phyloP scores from a whole-genome alignment of 2,329 filamentous ascomycete genomes.

The Claviceps sp. region DNA sequence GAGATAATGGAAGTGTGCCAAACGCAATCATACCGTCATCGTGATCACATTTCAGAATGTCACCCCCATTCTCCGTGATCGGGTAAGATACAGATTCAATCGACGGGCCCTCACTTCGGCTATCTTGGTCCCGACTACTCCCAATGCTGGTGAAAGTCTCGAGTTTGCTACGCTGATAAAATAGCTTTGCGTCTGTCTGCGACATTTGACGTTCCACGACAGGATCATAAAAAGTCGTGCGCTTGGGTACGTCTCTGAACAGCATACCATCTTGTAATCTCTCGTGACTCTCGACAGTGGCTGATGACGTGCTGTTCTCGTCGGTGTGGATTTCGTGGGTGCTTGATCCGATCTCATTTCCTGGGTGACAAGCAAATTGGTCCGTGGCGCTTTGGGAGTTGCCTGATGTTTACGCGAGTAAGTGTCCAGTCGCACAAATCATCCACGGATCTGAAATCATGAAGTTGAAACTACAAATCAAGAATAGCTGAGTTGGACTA shows the following conservation, averaged over 20 bases:
- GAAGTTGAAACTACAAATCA: background rate
- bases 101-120: conserved; percentile 33
- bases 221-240: conserved; percentile 86
- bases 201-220: conserved; percentile 89
- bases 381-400: background rate
- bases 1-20: background rate
- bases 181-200: conserved; percentile 86
- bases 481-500: background rate
- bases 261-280: conserved; percentile 43
- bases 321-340: background rate
- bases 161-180: conserved; percentile 80
- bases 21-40: conserved; percentile 11
- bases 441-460: background rate
- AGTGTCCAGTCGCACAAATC: background rate
- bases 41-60: conserved; percentile 20
- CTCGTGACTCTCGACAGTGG: conserved; percentile 13
- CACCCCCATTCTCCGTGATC: conserved; percentile 22
- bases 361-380: background rate
- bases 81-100: conserved; percentile 23
- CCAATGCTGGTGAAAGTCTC: conserved; percentile 27
- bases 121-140: conserved; percentile 26
- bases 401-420: background rate
- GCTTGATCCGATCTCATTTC: background rate
- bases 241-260: conserved; percentile 45
- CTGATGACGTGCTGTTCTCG: background rate